Percentiles rank a stretch among this genome's conserved stretches.
These are phyloP conservation scores for Aspergillaceae sp. DNA, from an alignment of 2,329 filamentous ascomycete species.

Conservation along the genomic window DNA sequence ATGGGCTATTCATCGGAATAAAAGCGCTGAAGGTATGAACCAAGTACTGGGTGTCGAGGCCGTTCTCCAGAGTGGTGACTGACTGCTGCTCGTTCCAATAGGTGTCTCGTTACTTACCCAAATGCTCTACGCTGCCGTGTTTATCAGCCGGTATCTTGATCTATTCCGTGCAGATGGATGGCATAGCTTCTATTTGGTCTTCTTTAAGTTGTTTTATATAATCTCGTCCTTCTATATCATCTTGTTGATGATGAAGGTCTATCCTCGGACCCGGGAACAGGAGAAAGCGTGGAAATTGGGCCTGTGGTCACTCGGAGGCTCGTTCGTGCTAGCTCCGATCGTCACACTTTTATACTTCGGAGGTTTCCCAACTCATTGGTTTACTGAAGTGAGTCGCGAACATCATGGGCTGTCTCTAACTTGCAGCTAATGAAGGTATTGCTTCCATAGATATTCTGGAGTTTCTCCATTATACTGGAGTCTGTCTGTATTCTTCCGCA, in stretches of 20 bases:
- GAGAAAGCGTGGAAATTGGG: slow-evolving; percentile 93
- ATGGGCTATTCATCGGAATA: slow-evolving; percentile 79
- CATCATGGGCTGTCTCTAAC: neutral
- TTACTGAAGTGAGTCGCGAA: slow-evolving; percentile 32
- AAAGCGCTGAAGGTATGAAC: slow-evolving; percentile 65
- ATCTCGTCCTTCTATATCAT: slow-evolving; percentile 77
- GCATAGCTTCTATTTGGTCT: slow-evolving; percentile 56
- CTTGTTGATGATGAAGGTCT: slow-evolving; percentile 76
- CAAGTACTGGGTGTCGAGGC: neutral
- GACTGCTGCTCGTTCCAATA: slow-evolving; percentile 25
- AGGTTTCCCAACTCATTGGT: slow-evolving; percentile 32
- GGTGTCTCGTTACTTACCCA: slow-evolving; percentile 86
- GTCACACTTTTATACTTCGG: slow-evolving; percentile 61
- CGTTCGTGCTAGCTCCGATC: slow-evolving; percentile 61
- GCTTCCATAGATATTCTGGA: slow-evolving; percentile 60
- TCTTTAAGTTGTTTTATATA: slow-evolving; percentile 87
- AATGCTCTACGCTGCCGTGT: slow-evolving; percentile 76
- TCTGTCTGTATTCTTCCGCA: slow-evolving; percentile 86
- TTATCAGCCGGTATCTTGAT: slow-evolving; percentile 78
- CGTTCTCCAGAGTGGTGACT: slow-evolving; percentile 1
- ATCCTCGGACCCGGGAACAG: slow-evolving; percentile 75
- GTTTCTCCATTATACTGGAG: slow-evolving; percentile 86
- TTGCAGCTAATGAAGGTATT: slow-evolving; percentile 1
- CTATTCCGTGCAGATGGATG: slow-evolving; percentile 49
- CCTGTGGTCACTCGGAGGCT: slow-evolving; percentile 57